These are phyloP conservation scores for Iris pallida DNA, from an alignment of 116 monocot genomes.

Conservation along the genomic window DNA sequence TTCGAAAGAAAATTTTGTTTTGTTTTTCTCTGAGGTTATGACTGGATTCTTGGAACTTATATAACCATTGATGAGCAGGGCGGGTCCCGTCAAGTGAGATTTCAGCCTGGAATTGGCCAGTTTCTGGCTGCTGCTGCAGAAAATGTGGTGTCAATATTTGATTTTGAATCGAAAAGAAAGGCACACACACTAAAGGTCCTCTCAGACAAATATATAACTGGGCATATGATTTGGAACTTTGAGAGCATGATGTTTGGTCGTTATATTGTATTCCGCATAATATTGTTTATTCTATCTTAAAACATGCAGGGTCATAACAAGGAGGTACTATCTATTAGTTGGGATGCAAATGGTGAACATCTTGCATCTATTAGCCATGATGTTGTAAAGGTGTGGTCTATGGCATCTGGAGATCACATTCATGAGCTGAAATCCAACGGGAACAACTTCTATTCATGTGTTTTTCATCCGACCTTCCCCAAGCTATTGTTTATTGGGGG, in stretches of 20 bases:
- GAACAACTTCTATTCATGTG: constrained; percentile 80
- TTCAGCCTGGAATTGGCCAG: constrained; percentile 74
- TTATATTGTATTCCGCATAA: neutral
- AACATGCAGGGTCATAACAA: constrained; percentile 54
- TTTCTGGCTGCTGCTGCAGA: constrained; percentile 67
- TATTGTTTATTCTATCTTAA: neutral
- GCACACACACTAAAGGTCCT: constrained; percentile 45
- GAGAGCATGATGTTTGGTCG: neutral
- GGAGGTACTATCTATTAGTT: constrained; percentile 59
- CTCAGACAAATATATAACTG: neutral
- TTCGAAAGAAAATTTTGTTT: neutral
- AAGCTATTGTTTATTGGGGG: constrained; percentile 69
- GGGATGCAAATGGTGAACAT: constrained; percentile 76
- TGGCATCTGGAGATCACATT: constrained; percentile 44
- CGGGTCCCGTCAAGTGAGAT: constrained; percentile 61
- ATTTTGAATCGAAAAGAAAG: constrained; percentile 57
- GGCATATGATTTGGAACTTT: neutral
- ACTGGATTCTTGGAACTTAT: neutral
- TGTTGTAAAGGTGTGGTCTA: constrained; percentile 67
- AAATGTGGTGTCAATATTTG: constrained; percentile 59
- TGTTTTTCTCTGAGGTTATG: constrained; percentile 10
- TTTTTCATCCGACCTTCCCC: constrained; percentile 70
- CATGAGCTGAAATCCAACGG: constrained; percentile 71
- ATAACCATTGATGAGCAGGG: constrained; percentile 32
- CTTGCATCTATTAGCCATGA: constrained; percentile 78